Evolutionary conservation across 306 rosid genomes (phyloP), one percentile per base, ranked within the genome.

Genomic region (Ammopiptanthus mongolicus): DNA sequence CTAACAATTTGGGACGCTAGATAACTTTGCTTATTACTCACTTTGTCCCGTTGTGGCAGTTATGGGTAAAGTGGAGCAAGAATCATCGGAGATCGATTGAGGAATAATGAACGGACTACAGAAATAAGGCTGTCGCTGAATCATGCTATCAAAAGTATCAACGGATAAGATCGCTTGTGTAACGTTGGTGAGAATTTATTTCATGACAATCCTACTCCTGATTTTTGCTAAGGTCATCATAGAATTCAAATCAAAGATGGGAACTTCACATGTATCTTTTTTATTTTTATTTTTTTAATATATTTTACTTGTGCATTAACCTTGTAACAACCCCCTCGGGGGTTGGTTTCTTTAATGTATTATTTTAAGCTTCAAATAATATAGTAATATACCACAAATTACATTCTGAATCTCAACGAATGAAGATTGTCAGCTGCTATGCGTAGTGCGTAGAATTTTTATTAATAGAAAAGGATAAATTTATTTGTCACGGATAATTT

Each of bases 21-120:
- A 28, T 64, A 70, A 41, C 67, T 57, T 36, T 7, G 69, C 76
- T 75, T 39, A 58, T 59, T 17, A 37, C 50, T 65, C 70, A 25
- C 41, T 31, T 64, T 75, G 31, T 51, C 5, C 13, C 6, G 5
- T 51, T 61, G 67, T 78, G 47, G 22, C 85, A 80, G 82, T 33
- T 58, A 25, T 33, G 19, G 44, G 36, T 73, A 42, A 22, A 50
- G 10, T 50, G 80, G 36, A 76, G 70, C 50, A 59, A 58, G 65
- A 58, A 11, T 37, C 71, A 34, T 47, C 37, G 65, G 44, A 64
- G 31, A 70, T 76, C 10, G 23, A 28, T 65, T 37, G 22, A 14
- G 53, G 61, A 66, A 67, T 33, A 36, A 36, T 79, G 67, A 67
- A 44, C 31, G 41, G 65, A 57, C 50, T 18, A 50, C 52, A 14